Percentiles rank a stretch among this genome's conserved stretches.
phyloP scores from a whole-genome alignment of 225 moss, liverwort and hornwort species.

The Sphagnum tenellum region DNA sequence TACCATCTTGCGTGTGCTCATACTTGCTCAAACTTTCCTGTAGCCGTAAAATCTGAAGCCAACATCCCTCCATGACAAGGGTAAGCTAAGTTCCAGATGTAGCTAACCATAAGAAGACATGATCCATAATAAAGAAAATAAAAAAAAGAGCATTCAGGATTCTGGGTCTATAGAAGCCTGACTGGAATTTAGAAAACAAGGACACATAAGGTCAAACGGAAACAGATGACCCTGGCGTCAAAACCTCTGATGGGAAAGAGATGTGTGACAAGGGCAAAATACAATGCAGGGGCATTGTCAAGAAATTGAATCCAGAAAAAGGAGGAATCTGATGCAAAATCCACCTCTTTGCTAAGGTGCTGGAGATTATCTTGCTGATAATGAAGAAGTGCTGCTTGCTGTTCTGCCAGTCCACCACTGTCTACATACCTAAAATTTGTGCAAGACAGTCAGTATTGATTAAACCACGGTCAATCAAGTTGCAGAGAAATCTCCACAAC shows the following conservation, averaged over 20 bases:
- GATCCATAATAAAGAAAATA: not conserved
- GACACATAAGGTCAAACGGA: not conserved
- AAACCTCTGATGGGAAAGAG: no score
- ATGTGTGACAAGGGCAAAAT: no score
- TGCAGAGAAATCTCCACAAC: no score
- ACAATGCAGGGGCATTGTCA: no score
- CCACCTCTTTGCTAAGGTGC: constrained; percentile 46
- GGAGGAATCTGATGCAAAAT: no score
- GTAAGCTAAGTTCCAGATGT: not conserved
- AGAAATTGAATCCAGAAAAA: no score
- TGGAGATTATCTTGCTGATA: constrained; percentile 60
- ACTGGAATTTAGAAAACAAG: not conserved
- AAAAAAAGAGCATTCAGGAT: not conserved
- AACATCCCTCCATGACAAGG: not conserved
- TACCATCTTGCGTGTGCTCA: constrained; percentile 43
- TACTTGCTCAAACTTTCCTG: constrained; percentile 45
- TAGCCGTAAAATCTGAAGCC: constrained; percentile 41
- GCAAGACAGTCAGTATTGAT: no score
- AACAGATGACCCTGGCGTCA: not conserved
- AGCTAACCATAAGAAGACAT: no score
- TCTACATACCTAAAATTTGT: constrained; percentile 29
- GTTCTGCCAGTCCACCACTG: constrained; percentile 46
- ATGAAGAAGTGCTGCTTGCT: constrained; percentile 53
- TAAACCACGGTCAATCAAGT: no score
- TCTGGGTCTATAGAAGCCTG: not conserved